Evolutionary conservation across 176 grass and related monocot genomes (phyloP), one percentile per base, ranked within the genome.

Genomic region (Panicum miliaceum): DNA sequence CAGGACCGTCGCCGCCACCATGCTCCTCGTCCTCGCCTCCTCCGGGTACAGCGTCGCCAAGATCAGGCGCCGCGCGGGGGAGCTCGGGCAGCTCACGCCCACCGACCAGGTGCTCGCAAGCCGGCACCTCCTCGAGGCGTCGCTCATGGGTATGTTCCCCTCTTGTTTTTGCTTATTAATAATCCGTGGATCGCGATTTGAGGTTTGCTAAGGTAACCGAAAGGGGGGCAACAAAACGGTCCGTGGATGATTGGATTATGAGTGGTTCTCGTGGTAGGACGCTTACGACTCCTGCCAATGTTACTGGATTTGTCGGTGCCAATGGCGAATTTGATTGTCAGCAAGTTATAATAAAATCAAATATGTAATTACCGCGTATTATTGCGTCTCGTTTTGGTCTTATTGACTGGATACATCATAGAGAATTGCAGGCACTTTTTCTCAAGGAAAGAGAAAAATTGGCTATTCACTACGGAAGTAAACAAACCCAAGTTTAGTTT

Each of bases 61-160:
- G 92, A 94, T 94, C 92, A 57, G 48, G 3, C 56, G 80, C 48
- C 80, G 83, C 58, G 77, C 77, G 0, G 82, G 62, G 3, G 89
- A 94, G 56, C 72, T 81, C 75, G 83, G 80, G 7, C 76, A 82
- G 40, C 70, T 86, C 75, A 91, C 89, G 25, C 86, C 88, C 75
- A 94, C 89, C 25, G 92, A 94, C 57, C 92, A 91, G 83, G 86
- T 94, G 71, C 89, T 94, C 68, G 78, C 87, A 70, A 89, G 80
- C 71, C 83, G 92, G 4, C 83, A 86, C 76, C 86, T 94, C 71
- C 92, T 94, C 71, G 92, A 94, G 80, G 86, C 86, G 0, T 86
- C 92, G 50, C 89, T 94, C 71, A 86, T 94, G 86, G 92, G 92
- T 89, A 57, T 5, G 0, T 11, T 25, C 15, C 9, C 59, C 61